phyloP scores from a whole-genome alignment of 2,329 filamentous ascomycete genomes.

The Mariannaea elegans region DNA sequence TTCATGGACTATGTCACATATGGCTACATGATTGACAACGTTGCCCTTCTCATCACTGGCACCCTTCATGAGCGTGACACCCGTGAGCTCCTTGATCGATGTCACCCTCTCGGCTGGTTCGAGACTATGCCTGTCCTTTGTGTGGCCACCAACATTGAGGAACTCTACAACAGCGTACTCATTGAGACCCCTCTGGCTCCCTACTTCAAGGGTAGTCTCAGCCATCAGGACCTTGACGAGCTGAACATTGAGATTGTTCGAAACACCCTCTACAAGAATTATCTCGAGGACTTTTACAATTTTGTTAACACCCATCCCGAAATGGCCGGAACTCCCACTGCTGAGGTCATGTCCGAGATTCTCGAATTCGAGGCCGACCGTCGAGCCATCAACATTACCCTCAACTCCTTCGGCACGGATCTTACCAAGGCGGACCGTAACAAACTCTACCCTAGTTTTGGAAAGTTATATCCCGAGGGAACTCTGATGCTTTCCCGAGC shows the following conservation, averaged over 20 bases:
- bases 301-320: constrained; percentile 93
- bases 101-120: constrained; percentile 97
- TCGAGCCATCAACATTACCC: constrained; percentile 97
- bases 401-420: constrained; percentile 98
- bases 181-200: constrained; percentile 95
- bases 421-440: constrained; percentile 91
- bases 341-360: constrained; percentile 95
- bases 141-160: constrained; percentile 97
- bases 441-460: constrained; percentile 95
- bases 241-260: constrained; percentile 99
- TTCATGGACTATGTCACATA: constrained; percentile 99
- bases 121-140: constrained; percentile 98
- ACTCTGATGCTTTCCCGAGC: constrained; percentile 94
- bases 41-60: constrained; percentile 95
- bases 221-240: constrained; percentile 96
- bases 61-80: constrained; percentile 98
- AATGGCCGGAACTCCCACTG: constrained; percentile 86
- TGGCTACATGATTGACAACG: constrained; percentile 99
- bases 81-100: constrained; percentile 91
- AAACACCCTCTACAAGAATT: constrained; percentile 99
- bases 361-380: constrained; percentile 97
- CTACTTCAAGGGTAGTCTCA: constrained; percentile 97
- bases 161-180: constrained; percentile 96
- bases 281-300: constrained; percentile 95
- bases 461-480: constrained; percentile 91